phyloP scores from a whole-genome alignment of 345 rosid genomes.

The Triadica sebifera region DNA sequence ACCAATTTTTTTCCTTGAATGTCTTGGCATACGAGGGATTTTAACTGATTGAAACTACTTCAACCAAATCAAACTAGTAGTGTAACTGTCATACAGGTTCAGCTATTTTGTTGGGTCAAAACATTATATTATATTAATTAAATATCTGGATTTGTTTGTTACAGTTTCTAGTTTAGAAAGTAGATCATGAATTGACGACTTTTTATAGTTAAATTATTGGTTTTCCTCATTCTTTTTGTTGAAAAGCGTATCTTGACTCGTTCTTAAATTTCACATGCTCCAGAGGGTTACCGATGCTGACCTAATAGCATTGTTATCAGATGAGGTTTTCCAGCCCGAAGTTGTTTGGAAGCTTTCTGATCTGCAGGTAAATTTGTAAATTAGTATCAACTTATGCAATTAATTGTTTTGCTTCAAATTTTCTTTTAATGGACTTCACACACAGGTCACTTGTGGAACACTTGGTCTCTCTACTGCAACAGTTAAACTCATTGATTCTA shows the following conservation, averaged over 20 bases:
- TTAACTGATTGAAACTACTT: no score
- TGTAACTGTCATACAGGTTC: neutral
- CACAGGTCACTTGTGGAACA: constrained; percentile 90
- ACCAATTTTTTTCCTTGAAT: neutral
- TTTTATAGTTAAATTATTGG: neutral
- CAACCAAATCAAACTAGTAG: neutral
- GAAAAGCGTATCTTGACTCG: constrained; percentile 16
- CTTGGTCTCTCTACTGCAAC: constrained; percentile 91
- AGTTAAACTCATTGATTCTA: constrained; percentile 66
- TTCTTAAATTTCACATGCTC: constrained; percentile 21
- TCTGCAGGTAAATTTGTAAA: constrained; percentile 58
- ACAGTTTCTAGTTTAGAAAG: neutral
- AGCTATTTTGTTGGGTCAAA: neutral
- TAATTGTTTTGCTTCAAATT: neutral
- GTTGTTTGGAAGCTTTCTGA: constrained; percentile 76
- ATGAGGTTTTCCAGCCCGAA: constrained; percentile 93
- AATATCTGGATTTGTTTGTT: neutral
- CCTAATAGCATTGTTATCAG: constrained; percentile 84
- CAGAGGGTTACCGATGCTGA: constrained; percentile 93
- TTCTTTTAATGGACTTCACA: constrained; percentile 5
- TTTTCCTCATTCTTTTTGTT: constrained; percentile 1
- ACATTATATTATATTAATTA: neutral
- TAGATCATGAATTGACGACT: neutral
- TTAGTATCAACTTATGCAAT: neutral
- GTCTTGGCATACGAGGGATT: neutral